Evolutionary conservation across 1,284 basidiomycete genomes (phyloP), one percentile per base, ranked within the genome.

Genomic region (Inonotus obliquus): DNA sequence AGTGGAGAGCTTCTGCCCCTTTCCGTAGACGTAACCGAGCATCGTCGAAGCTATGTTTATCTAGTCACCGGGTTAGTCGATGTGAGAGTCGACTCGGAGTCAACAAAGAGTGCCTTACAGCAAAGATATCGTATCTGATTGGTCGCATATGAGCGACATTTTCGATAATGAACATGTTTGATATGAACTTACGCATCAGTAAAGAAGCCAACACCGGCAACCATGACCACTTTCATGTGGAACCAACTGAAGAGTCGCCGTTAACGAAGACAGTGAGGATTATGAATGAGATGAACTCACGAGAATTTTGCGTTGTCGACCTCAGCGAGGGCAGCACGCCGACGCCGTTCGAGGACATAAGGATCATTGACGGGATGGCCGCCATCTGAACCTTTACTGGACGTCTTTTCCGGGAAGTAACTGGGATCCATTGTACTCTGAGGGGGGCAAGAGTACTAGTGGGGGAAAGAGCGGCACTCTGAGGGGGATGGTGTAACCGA

Each of bases 151-250:
- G 5, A 14, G 39, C 10, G 4, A 41, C n/a, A 10, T 55, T 38
- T 7, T 11, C 9, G 14, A 49, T 2, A 17, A 32, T 23, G 2
- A 2, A n/a, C 17, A 23, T 54, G 44, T 48, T 21, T 49, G 27
- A 13, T 1, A 66, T 32, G 35, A 41, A 52, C 85, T 70, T 69
- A 89, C 82, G 88, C 87, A 74, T 91, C 90, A 47, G 90, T 91
- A 76, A 91, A 92, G 78, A 92, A 92, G 38, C 90, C 91, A 11
- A 87, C 85, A 65, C 89, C 88, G 1, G 90, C 88, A 4, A 92
- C 87, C 54, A 86, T 65, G 69, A 82, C 84, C 59, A 91, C 81
- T 70, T 87, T 90, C 53, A 85, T 79, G 69, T 92, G 90, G 67
- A 79, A 79, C 70, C 70, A 69, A 14, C 74, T 75, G 47, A 37